Evolutionary conservation across 129 eudicot genomes (phyloP).

Genomic region (Silybum marianum): DNA sequence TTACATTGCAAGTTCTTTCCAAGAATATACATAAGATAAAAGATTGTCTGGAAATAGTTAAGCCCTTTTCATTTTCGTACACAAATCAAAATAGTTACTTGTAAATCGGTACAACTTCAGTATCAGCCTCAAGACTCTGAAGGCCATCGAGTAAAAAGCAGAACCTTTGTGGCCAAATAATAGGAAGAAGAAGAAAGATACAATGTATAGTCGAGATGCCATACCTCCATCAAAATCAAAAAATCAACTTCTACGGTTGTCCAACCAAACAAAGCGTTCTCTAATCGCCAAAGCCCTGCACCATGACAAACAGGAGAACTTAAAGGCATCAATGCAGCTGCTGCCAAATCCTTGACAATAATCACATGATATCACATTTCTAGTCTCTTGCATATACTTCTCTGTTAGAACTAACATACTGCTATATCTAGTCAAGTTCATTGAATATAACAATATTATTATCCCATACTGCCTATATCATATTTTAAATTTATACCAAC

Average conservation of each 20-base stretch:
- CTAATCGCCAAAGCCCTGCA: slow-evolving; percentile 58
- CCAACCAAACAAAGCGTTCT: slow-evolving; percentile 39
- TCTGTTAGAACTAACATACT: not conserved
- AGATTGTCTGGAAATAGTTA: too few species aligned
- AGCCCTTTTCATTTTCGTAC: too few species aligned
- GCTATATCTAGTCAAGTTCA: not conserved
- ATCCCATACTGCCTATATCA: not conserved
- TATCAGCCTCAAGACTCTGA: not conserved
- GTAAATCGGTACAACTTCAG: not conserved
- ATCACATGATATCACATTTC: not conserved
- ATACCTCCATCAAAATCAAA: slow-evolving; percentile 1
- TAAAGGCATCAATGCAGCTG: not conserved
- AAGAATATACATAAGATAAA: too few species aligned
- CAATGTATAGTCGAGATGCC: not conserved
- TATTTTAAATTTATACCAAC: not conserved
- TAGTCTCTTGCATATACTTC: not conserved
- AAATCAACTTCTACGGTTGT: slow-evolving; percentile 19
- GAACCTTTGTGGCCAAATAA: not conserved
- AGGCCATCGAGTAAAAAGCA: not conserved
- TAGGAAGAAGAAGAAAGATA: not conserved
- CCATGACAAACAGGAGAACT: slow-evolving; percentile 4
- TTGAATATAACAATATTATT: not conserved
- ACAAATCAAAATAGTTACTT: not conserved
- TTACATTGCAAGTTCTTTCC: too few species aligned
- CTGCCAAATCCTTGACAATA: not conserved